Base-by-base conservation (phyloP, 495 filamentous ascomycete genomes). In the Durotheca rogersii region DNA sequence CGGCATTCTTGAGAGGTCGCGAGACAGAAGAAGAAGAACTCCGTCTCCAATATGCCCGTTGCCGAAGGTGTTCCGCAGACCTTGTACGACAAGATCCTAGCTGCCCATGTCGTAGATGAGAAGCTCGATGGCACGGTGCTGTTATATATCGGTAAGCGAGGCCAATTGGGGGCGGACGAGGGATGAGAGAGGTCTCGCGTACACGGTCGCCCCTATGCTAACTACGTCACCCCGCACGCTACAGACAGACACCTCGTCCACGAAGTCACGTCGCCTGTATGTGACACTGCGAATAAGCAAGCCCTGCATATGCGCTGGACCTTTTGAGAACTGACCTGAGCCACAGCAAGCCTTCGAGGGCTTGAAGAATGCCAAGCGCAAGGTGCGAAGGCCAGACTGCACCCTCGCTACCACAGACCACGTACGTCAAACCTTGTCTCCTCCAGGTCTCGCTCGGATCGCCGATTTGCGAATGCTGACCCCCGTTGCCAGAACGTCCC, bases 21-120 rank as follows among this genome's bases (percentile, higher is more conserved):
- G 36, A 41, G 32, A 42, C 41, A 51, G 42, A 32, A 36, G 25
- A 6, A 31, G 23, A 6, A 37, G 29, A 61, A 35, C 23, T 20
- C 7, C 41, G 51, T 44, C 47, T 15, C 42, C 60, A 83, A 68
- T 52, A 96, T 96, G 90, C 90, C 90, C 62, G 78, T 77, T 65
- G 86, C 84, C 60, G 85, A 88, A 60, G 74, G 76, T 64, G 77
- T 78, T 49, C 91, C 88, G 38, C 86, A 84, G 72, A 96, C 91
- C 64, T 82, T 96, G 67, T 97, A 98, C 72, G 93, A 98, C 79
- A 96, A 96, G 82, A 90, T 98, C 67, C 86, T 96, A 67, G 80
- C 86, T 54, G 83, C 82, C 68, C 93, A 98, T 71, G 87, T 96
- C 52, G 90, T 98, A 62, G 88, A 96, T 60, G 88, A 91, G 78